Conservation (phyloP, 768 basidiomycete genomes). For the Tulasnella sp. region DNA sequence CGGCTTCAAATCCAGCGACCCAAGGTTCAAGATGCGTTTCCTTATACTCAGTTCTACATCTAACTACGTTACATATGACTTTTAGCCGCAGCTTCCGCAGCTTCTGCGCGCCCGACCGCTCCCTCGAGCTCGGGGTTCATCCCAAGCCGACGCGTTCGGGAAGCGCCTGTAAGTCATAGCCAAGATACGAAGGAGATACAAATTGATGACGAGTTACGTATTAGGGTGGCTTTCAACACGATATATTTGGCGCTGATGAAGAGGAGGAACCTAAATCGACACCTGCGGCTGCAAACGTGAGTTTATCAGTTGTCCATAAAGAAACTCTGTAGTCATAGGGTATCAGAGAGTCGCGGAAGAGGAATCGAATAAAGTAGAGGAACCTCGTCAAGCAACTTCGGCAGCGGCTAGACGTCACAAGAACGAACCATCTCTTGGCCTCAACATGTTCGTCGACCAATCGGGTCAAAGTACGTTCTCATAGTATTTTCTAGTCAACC, state of each 20-base stretch:
- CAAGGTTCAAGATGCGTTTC: slow-evolving; percentile 12
- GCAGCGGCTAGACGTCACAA: too few relatives aligned
- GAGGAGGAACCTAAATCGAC: not conserved
- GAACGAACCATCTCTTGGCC: not conserved
- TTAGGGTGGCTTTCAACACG: not conserved
- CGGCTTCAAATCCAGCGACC: slow-evolving; percentile 1
- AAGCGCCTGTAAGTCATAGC: slow-evolving; percentile 9
- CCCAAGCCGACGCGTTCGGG: slow-evolving; percentile 18
- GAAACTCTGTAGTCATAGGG: not conserved
- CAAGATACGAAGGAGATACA: not conserved
- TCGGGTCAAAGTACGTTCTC: not conserved
- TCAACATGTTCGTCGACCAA: not conserved
- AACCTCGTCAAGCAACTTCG: too few relatives aligned
- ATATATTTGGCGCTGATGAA: not conserved
- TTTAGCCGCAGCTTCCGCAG: not conserved
- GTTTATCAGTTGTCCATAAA: not conserved
- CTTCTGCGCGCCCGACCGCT: not conserved
- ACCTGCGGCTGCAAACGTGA: not conserved
- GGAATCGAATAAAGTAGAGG: too few relatives aligned
- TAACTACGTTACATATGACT: too few relatives aligned
- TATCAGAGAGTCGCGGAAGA: not conserved
- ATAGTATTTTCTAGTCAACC: not conserved
- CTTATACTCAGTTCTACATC: not conserved
- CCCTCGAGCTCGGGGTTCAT: slow-evolving; percentile 14
- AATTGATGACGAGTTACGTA: not conserved